Conservation (phyloP, 306 rosid species). For the Fragaria nilgerrensis region DNA sequence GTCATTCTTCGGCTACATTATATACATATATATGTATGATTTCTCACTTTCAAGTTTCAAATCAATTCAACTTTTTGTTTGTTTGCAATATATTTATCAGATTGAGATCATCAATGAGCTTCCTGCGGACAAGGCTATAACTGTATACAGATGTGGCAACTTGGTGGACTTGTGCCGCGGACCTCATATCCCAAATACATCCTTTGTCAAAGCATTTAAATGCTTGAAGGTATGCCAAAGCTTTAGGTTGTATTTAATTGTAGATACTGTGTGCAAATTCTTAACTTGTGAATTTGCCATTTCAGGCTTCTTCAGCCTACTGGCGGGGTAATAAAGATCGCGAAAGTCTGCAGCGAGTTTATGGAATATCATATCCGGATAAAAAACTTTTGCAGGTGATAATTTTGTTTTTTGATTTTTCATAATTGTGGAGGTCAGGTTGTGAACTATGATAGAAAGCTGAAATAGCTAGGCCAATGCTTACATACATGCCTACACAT, state of each 20-base stretch:
- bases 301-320: conserved; percentile 92
- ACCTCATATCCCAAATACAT: conserved; percentile 95
- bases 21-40: too few species aligned
- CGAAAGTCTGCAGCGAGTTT: conserved; percentile 91
- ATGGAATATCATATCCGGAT: conserved; percentile 96
- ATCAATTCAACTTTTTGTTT: conserved; percentile 14
- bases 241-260: background rate
- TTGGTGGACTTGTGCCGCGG: conserved; percentile 94
- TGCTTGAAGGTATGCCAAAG: conserved; percentile 62
- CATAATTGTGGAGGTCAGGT: background rate
- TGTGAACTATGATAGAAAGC: background rate
- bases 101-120: conserved; percentile 90
- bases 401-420: background rate
- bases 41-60: background rate
- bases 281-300: conserved; percentile 27
- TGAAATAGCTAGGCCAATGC: conserved; percentile 12
- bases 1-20: conserved; percentile 15
- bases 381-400: conserved; percentile 78
- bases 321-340: conserved; percentile 91
- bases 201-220: conserved; percentile 86
- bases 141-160: conserved; percentile 93
- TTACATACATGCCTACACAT: background rate
- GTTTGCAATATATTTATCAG: background rate
- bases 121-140: conserved; percentile 86
- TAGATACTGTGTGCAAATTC: conserved; percentile 1